phyloP scores from a whole-genome alignment of 352 stramenopile genomes.

The Phytophthora pinifolia region DNA sequence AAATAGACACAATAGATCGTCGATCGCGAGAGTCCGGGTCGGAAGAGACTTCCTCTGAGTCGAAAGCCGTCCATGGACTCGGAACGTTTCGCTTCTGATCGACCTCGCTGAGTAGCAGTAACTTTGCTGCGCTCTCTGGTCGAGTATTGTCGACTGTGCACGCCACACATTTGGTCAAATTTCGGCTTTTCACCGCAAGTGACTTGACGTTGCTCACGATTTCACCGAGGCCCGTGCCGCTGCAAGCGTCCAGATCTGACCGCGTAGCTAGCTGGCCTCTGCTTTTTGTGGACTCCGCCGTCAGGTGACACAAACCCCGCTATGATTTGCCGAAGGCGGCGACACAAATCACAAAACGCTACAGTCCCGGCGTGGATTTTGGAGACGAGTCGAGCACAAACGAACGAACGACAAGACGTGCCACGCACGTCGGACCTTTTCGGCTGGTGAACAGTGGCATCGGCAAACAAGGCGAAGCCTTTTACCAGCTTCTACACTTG shows the following conservation, averaged over 20 bases:
- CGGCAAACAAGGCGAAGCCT: neutral
- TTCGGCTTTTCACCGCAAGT: neutral
- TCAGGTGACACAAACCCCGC: constrained; percentile 11
- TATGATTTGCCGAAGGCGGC: constrained; percentile 4
- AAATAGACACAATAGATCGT: constrained; percentile 10
- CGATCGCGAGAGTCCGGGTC: too few relatives aligned
- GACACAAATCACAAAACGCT: neutral
- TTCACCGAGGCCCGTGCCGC: too few relatives aligned
- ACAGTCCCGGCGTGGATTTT: neutral
- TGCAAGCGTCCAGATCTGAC: constrained; percentile 18
- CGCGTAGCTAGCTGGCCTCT: neutral
- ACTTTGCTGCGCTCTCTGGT: neutral
- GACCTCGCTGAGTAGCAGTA: neutral
- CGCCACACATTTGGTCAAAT: constrained; percentile 3
- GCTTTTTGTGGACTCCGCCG: constrained; percentile 11
- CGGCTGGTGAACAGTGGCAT: constrained; percentile 3
- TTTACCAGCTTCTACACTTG: neutral
- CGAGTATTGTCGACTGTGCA: neutral
- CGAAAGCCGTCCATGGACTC: too few relatives aligned
- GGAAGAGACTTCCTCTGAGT: too few relatives aligned
- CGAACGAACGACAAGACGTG: constrained; percentile 3
- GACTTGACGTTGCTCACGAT: constrained; percentile 14
- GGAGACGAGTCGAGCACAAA: constrained; percentile 3
- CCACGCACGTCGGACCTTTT: constrained; percentile 24
- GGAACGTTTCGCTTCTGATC: too few relatives aligned